phyloP scores from a whole-genome alignment of 805 yeast genomes.

The Wilhelminamyces savonicus region DNA sequence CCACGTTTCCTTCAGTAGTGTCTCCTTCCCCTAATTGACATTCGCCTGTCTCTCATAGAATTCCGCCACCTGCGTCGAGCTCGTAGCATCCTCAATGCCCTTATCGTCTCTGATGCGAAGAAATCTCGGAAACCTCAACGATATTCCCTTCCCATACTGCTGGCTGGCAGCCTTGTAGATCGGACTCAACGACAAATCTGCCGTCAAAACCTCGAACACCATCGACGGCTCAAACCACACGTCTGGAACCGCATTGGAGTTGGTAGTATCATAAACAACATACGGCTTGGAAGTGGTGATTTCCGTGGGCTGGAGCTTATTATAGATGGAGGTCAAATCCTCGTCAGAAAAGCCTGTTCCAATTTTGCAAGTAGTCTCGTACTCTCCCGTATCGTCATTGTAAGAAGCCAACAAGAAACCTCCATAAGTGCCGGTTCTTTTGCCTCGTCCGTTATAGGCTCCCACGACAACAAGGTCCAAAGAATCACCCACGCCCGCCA shows the following conservation, averaged over 20 bases:
- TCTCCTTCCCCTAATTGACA: conserved; percentile 14
- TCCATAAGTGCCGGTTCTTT: conserved; percentile 91
- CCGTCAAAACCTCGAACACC: conserved; percentile 85
- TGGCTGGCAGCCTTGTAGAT: conserved; percentile 78
- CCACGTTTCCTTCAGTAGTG: no score
- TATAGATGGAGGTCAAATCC: conserved; percentile 54
- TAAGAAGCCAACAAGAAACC: conserved; percentile 90
- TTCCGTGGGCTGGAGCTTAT: conserved; percentile 61
- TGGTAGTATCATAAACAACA: conserved; percentile 54
- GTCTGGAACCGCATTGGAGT: conserved; percentile 72
- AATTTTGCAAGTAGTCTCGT: conserved; percentile 91
- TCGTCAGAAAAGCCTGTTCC: conserved; percentile 97
- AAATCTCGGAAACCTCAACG: conserved; percentile 85
- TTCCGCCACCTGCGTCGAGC: conserved; percentile 77
- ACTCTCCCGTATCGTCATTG: conserved; percentile 86
- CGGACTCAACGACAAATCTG: conserved; percentile 86
- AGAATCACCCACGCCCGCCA: conserved; percentile 94
- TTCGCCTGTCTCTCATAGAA: conserved; percentile 70
- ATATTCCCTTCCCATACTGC: conserved; percentile 74
- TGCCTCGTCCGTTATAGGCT: conserved; percentile 90
- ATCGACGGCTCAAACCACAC: conserved; percentile 89
- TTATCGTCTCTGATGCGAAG: conserved; percentile 82
- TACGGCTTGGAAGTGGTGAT: conserved; percentile 59
- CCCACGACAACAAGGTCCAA: conserved; percentile 90
- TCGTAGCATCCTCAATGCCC: conserved; percentile 78